Percentiles rank a stretch among this genome's conserved stretches.
Conservation (phyloP, 2,329 filamentous ascomycete genomes). For the Zymoseptoria passerinii region DNA sequence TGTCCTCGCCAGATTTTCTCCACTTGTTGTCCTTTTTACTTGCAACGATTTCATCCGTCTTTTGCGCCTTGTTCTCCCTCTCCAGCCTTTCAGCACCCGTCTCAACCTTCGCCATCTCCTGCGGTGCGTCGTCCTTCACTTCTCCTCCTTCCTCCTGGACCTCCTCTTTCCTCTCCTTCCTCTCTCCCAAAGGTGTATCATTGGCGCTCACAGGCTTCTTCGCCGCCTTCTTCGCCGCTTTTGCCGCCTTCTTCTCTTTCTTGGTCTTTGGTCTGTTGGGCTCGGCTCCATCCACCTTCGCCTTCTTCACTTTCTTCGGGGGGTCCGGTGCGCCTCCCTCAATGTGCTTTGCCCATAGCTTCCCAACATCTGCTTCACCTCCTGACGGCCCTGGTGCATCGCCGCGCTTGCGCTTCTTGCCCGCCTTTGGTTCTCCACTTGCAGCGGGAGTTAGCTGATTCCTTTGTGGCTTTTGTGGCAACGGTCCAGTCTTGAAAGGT, state of each 20-base stretch:
- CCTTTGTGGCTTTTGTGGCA: not conserved
- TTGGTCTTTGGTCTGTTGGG: constrained; percentile 28
- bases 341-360: constrained; percentile 72
- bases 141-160: not conserved
- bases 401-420: constrained; percentile 24
- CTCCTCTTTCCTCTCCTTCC: constrained; percentile 1
- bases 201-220: not conserved
- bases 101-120: not conserved
- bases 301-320: constrained; percentile 21
- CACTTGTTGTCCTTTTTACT: constrained; percentile 14
- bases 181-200: not conserved
- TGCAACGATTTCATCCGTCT: constrained; percentile 3
- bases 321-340: constrained; percentile 50
- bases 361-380: constrained; percentile 55
- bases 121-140: not conserved
- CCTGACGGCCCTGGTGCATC: constrained; percentile 45
- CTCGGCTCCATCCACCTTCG: constrained; percentile 2
- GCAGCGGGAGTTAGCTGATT: constrained; percentile 22
- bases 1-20: not conserved
- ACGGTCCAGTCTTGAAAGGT: constrained; percentile 22
- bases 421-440: constrained; percentile 49
- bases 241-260: constrained; percentile 23
- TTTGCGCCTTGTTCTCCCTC: not conserved
- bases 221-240: constrained; percentile 4
- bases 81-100: not conserved